Percentiles rank a stretch among this genome's conserved stretches.
These are phyloP conservation scores for Bimuria novae-zelandiae DNA, from an alignment of 2,329 filamentous ascomycete species.

Conservation along the genomic window DNA sequence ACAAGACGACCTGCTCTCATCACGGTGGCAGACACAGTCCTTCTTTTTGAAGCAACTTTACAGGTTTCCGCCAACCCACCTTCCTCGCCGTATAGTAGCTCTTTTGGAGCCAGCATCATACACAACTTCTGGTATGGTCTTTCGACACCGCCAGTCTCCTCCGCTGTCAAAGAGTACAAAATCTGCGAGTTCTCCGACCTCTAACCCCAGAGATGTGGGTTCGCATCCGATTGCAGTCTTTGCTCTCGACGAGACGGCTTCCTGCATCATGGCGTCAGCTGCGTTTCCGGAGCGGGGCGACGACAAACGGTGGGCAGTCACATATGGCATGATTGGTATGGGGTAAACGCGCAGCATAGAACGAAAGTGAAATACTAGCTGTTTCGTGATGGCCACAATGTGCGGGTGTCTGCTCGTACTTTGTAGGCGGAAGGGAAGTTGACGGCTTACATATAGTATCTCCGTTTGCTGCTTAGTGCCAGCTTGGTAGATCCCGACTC, in stretches of 20 bases:
- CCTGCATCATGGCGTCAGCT: constrained; percentile 39
- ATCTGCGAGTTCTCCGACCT: constrained; percentile 47
- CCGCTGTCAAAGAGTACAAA: constrained; percentile 50
- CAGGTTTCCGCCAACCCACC: constrained; percentile 17
- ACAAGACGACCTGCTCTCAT: background rate
- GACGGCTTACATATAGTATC: constrained; percentile 58
- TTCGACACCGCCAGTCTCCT: constrained; percentile 49
- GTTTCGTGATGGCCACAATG: background rate
- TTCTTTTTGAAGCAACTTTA: background rate
- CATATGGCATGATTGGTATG: background rate
- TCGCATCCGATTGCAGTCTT: constrained; percentile 48
- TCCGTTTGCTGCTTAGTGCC: constrained; percentile 64
- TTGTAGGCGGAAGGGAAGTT: background rate
- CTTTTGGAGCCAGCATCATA: constrained; percentile 48
- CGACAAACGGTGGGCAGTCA: background rate
- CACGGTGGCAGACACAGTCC: background rate
- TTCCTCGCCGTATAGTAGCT: constrained; percentile 37
- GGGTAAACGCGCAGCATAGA: too few species aligned
- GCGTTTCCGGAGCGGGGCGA: background rate
- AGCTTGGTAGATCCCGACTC: constrained; percentile 70
- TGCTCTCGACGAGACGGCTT: constrained; percentile 55
- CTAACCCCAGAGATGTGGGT: constrained; percentile 34
- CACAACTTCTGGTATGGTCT: constrained; percentile 50
- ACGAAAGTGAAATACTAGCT: too few species aligned
- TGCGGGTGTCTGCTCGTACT: background rate